Evolutionary conservation across 768 basidiomycete genomes (phyloP), one percentile per base, ranked within the genome.

Genomic region (Lentinus tigrinus): DNA sequence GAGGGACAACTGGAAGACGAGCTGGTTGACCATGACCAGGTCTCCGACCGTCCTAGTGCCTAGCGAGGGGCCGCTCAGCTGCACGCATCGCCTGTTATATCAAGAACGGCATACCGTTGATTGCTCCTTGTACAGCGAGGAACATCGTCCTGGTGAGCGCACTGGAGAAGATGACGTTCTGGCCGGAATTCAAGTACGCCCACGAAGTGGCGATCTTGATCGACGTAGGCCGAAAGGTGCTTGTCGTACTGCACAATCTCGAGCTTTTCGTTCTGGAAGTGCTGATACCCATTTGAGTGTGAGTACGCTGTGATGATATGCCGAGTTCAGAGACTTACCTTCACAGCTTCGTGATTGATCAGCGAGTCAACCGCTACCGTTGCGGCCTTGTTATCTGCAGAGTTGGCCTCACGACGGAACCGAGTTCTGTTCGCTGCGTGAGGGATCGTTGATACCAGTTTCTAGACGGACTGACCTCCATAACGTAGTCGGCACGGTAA

Each of bases 41-140:
- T 99, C 97, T 8, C 97, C 97, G 23, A 99, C 84, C 4, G 95
- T 97, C 96, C 98, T 98, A 0, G 92, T 93, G 8, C 95, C 95
- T 95, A 44, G 26, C 9, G 23, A 17, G 39, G 24, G 24, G 13
- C 23, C 10, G 24, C 8, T 37, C 0, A 38, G 49, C 34, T 13
- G n/a, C 9, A n/a, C 47, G 31, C 19, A 50, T 13, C 16, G 48
- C 8, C 13, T 17, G 24, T 7, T 6, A 11, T 1, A 31, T 3
- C 27, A 36, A 23, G 10, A n/a, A 36, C 79, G 2, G 48, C 57
- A 14, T 50, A 94, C 95, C 96, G 63, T 93, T 89, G 27, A 95
- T 75, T 3, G 98, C 89, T 0, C 96, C 97, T 70, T 97, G 93
- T 0, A 95, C 95, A 6, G 95, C 96, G 52, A 99, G 77, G 66